Evolutionary conservation across 371 early-diverging fungal genomes (phyloP), one percentile per base, ranked within the genome.

Genomic region (Dichotomocladium elegans): DNA sequence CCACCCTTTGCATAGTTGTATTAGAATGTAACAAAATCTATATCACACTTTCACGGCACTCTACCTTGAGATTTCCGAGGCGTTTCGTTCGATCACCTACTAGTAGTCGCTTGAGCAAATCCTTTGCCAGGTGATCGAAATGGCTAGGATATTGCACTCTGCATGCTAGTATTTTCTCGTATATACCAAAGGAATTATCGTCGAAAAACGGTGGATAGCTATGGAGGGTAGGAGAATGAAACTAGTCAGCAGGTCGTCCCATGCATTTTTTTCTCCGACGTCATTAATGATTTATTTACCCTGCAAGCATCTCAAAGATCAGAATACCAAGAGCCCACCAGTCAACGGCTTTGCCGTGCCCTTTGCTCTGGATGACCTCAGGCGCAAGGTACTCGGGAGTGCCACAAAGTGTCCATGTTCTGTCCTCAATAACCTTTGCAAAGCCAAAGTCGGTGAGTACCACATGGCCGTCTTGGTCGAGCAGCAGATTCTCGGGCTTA

Each of bases 381-480:
- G 99, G 99, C 17, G 99, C 97, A 44, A 91, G 66, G 53, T 99
- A 99, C 67, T 98, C 99, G 12, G 99, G 99, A 22, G 99, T 99
- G 3, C 99, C 99, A 64, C 98, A 99, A 22, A 96, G 66, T 14
- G 93, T 94, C 92, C 92, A 92, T 35, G 93, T 92, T 87, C 75
- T 53, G 28, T 85, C 87, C 1, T 74, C 60, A 24, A 91, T 83
- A 24, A 77, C 70, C 63, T 97, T 98, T 30, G 99, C 96, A 82
- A 99, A 99, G 2, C 99, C 99, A 82, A 99, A 99, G 74, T 99
- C 99, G 4, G 99, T 93, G 37, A 99, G 90, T 70, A 96, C 96
- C 56, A 99, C 86, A 66, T 99, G 95, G 2, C 99, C 99, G 33
- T 80, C 59, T 9, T 81, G 72, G 57, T 94, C 96, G 42, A 99